Evolutionary conservation across 805 yeast genomes (phyloP).

Genomic region (Yarrowia sp.): DNA sequence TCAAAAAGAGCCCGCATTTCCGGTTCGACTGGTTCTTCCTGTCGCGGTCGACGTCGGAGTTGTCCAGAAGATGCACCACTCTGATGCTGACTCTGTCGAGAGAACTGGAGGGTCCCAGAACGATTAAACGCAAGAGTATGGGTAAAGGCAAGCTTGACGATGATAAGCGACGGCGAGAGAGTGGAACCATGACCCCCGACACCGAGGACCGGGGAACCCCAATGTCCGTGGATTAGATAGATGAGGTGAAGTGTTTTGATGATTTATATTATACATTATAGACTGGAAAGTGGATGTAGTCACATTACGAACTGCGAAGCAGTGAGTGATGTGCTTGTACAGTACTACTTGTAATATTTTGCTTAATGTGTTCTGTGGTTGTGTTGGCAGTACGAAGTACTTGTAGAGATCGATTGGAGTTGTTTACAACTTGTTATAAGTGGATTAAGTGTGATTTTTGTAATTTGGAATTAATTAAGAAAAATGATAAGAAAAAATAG

Average conservation of each 20-base stretch:
- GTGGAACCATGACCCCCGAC: constrained; percentile 19
- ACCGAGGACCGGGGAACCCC: constrained; percentile 3
- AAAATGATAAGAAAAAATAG: too few relatives aligned
- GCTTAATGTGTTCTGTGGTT: too few relatives aligned
- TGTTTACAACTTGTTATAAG: too few relatives aligned
- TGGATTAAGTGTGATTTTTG: too few relatives aligned
- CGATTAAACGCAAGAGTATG: constrained; percentile 46
- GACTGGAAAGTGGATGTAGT: too few relatives aligned
- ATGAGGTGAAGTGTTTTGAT: too few relatives aligned
- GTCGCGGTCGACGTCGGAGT: constrained; percentile 76
- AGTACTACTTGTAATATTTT: too few relatives aligned
- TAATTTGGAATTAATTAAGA: too few relatives aligned
- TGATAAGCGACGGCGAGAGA: constrained; percentile 16
- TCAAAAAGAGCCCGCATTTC: constrained; percentile 76
- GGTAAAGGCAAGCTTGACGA: constrained; percentile 37
- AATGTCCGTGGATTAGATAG: constrained; percentile 5
- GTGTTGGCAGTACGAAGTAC: too few relatives aligned
- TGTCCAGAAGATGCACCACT: constrained; percentile 82
- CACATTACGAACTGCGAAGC: too few relatives aligned
- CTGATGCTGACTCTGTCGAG: constrained; percentile 74
- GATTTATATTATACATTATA: background rate
- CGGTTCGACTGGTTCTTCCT: constrained; percentile 88
- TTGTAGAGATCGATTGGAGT: too few relatives aligned
- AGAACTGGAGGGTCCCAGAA: constrained; percentile 60
- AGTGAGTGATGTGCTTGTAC: too few relatives aligned